phyloP scores from a whole-genome alignment of 495 filamentous ascomycete species.

The Letharia columbiana region DNA sequence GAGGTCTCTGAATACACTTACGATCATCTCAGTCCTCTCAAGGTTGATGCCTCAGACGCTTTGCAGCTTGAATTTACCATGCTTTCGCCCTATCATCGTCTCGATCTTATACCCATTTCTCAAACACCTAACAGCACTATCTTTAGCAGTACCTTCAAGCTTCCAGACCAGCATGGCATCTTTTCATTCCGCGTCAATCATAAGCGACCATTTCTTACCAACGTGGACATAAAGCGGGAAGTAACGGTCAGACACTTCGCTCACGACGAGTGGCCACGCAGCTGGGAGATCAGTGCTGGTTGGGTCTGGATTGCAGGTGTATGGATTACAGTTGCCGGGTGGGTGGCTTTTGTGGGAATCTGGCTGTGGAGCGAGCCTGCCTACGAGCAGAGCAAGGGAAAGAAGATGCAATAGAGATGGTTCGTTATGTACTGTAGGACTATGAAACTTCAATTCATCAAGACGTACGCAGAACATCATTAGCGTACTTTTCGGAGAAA shows the following conservation, averaged over 20 bases:
- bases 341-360: constrained; percentile 71
- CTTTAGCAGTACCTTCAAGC: constrained; percentile 65
- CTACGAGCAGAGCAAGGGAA: constrained; percentile 32
- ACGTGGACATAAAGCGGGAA: constrained; percentile 87
- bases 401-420: constrained; percentile 23
- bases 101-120: constrained; percentile 53
- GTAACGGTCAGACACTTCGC: constrained; percentile 93
- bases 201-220: constrained; percentile 84
- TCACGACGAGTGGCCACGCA: constrained; percentile 91
- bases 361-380: constrained; percentile 83
- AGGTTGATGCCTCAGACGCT: constrained; percentile 54
- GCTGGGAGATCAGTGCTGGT: constrained; percentile 78
- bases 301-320: constrained; percentile 96
- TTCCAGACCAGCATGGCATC: constrained; percentile 95
- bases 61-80: constrained; percentile 96
- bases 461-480: neutral
- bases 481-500: neutral
- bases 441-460: constrained; percentile 34
- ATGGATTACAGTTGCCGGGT: constrained; percentile 71
- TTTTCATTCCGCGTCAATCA: constrained; percentile 96
- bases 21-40: constrained; percentile 65
- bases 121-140: constrained; percentile 59
- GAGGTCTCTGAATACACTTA: constrained; percentile 75
- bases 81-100: constrained; percentile 97
- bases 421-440: constrained; percentile 90